Percentiles rank a stretch among this genome's conserved stretches.
Conservation (phyloP, 2,329 filamentous ascomycete genomes). For the Exserohilum turcica region DNA sequence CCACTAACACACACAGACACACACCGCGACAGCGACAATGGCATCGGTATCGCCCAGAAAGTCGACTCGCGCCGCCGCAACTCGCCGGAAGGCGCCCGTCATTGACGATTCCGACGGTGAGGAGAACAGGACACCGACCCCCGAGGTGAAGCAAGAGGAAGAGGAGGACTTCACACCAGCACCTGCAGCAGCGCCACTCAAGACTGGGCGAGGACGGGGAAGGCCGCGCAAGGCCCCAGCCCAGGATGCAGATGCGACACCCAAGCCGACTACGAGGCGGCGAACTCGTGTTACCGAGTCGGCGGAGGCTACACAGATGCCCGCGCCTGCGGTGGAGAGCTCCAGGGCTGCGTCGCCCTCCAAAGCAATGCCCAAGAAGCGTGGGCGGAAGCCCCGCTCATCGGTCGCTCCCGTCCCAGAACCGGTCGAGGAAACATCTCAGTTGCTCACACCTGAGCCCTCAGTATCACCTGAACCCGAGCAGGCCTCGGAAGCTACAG, state of each 20-base stretch:
- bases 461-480: constrained; percentile 65
- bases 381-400: constrained; percentile 54
- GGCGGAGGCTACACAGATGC: constrained; percentile 66
- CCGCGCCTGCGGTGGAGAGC: constrained; percentile 63
- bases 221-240: constrained; percentile 52
- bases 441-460: constrained; percentile 54
- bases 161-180: constrained; percentile 84
- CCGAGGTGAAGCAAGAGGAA: constrained; percentile 60
- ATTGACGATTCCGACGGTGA: constrained; percentile 79
- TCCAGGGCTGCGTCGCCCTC: constrained; percentile 16
- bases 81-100: constrained; percentile 70
- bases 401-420: constrained; percentile 47
- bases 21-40: constrained; percentile 40
- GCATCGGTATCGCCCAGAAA: constrained; percentile 54
- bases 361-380: constrained; percentile 62
- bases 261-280: constrained; percentile 53
- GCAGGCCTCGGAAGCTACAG: constrained; percentile 45
- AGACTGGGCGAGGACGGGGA: constrained; percentile 61
- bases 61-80: constrained; percentile 63
- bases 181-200: constrained; percentile 62
- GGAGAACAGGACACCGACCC: constrained; percentile 65
- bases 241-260: constrained; percentile 51
- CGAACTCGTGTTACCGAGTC: constrained; percentile 49
- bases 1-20: constrained; percentile 18
- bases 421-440: constrained; percentile 49